A percentile compares a stretch with the other conserved stretches of the same genome.
phyloP scores from a whole-genome alignment of 2,329 filamentous ascomycete genomes.

The Cladophialophora yegresii region DNA sequence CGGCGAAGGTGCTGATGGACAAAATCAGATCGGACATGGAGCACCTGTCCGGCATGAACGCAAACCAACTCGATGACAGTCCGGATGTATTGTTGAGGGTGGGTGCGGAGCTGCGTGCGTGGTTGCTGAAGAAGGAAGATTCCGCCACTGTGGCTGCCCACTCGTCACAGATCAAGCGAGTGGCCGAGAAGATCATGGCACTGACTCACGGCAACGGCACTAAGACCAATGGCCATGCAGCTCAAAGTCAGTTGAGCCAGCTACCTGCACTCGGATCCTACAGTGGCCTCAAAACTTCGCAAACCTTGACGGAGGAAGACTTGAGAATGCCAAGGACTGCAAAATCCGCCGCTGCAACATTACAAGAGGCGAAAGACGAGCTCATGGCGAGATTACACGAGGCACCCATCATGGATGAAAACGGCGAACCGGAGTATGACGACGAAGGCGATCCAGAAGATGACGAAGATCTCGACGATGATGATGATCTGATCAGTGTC shows the following conservation, averaged over 20 bases:
- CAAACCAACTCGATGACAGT: conserved; percentile 34
- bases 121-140: conserved; percentile 22
- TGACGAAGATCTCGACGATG: conserved; percentile 43
- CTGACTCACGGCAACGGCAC: conserved; percentile 46
- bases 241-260: conserved; percentile 46
- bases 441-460: conserved; percentile 50
- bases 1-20: conserved; percentile 50
- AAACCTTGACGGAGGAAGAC: conserved; percentile 49
- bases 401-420: conserved; percentile 41
- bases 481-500: conserved; percentile 47
- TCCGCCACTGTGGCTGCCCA: not conserved
- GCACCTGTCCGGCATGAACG: conserved; percentile 41
- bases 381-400: conserved; percentile 54
- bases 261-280: conserved; percentile 50
- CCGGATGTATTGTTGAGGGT: conserved; percentile 41
- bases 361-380: conserved; percentile 56
- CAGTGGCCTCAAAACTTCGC: conserved; percentile 43
- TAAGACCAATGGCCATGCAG: conserved; percentile 46
- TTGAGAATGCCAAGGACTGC: conserved; percentile 51
- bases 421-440: conserved; percentile 48
- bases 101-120: conserved; percentile 36
- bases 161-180: conserved; percentile 4
- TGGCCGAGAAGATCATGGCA: conserved; percentile 35
- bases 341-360: conserved; percentile 52
- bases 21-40: conserved; percentile 55